Percentiles rank a stretch among this genome's conserved stretches.
Evolutionary conservation across 345 rosid species (phyloP).

Genomic region (Gynandropsis gynandra): DNA sequence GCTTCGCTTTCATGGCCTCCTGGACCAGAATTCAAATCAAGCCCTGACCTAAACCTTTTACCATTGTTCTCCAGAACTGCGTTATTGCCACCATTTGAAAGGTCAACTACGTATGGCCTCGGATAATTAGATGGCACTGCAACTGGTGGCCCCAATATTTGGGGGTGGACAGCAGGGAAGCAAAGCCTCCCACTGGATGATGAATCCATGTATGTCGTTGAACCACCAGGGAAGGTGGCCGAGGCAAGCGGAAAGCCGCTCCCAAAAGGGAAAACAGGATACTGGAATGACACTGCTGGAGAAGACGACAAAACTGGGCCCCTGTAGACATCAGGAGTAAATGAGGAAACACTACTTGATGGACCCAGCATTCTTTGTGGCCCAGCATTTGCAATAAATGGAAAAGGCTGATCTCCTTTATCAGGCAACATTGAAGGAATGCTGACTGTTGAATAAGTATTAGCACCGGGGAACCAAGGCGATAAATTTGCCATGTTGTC

Average conservation of each 20-base stretch:
- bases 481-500: constrained; percentile 51
- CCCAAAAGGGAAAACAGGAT: constrained; percentile 59
- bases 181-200: constrained; percentile 50
- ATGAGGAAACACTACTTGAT: constrained; percentile 42
- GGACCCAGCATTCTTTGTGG: constrained; percentile 63
- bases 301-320: constrained; percentile 67
- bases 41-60: constrained; percentile 62
- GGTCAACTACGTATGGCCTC: constrained; percentile 55
- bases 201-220: constrained; percentile 64
- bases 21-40: constrained; percentile 88
- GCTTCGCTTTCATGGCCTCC: constrained; percentile 56
- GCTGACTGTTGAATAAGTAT: constrained; percentile 45
- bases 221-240: constrained; percentile 53
- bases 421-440: constrained; percentile 56
- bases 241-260: constrained; percentile 53
- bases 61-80: constrained; percentile 30
- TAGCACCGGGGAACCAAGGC: constrained; percentile 62
- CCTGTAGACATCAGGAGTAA: constrained; percentile 54
- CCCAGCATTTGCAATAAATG: constrained; percentile 47
- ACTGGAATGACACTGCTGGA: constrained; percentile 74
- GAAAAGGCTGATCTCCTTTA: constrained; percentile 62
- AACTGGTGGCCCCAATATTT: constrained; percentile 36
- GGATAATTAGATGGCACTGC: constrained; percentile 45
- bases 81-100: constrained; percentile 44
- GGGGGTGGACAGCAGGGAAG: constrained; percentile 60